Percentiles rank a stretch among this genome's conserved stretches.
phyloP scores from a whole-genome alignment of 108 stramenopile species.

The Pseudonitzschia multistriata region DNA sequence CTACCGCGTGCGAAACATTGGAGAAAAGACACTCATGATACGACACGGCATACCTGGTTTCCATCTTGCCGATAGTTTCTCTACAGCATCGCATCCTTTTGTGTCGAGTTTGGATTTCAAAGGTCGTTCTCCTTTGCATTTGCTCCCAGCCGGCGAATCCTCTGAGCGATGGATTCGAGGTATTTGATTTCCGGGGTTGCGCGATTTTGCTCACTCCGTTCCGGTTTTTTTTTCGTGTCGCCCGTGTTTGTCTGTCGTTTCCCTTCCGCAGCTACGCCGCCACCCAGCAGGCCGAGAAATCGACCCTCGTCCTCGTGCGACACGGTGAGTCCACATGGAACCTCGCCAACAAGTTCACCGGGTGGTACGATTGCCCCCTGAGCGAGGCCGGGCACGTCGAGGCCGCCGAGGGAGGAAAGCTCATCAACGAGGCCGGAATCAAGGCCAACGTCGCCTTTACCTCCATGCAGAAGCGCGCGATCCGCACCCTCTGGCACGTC shows the following conservation, averaged over 20 bases:
- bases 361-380: constrained; percentile 95
- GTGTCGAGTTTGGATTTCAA: background rate
- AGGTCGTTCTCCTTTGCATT: background rate
- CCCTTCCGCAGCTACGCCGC: constrained; percentile 32
- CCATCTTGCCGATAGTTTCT: no score
- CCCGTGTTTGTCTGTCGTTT: background rate
- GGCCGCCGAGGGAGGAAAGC: constrained; percentile 72
- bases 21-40: no score
- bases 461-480: constrained; percentile 84
- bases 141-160: background rate
- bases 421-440: constrained; percentile 67
- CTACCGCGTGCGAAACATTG: no score
- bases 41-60: no score
- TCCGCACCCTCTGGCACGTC: constrained; percentile 82
- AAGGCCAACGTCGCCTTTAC: constrained; percentile 83
- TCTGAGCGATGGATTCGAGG: background rate
- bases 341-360: constrained; percentile 95
- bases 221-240: background rate
- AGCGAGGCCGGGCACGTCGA: constrained; percentile 90
- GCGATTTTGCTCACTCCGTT: background rate
- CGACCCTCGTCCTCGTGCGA: constrained; percentile 78
- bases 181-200: background rate
- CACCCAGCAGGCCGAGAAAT: constrained; percentile 43
- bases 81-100: no score
- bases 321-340: constrained; percentile 98